phyloP scores from a whole-genome alignment of 805 yeast species.

The Wickerhamomyces pijperi region DNA sequence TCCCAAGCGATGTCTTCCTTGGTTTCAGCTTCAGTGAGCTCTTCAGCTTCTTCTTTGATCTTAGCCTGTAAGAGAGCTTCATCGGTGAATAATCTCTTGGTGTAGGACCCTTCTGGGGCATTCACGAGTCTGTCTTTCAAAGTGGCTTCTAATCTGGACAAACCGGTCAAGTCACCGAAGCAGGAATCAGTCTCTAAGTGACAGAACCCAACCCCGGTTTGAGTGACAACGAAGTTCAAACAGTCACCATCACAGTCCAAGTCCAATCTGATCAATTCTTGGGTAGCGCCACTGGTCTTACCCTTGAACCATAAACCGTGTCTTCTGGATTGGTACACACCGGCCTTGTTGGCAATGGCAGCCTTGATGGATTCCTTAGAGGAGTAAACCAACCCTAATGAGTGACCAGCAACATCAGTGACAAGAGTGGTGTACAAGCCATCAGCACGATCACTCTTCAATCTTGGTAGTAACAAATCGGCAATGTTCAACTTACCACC shows the following conservation, averaged over 20 bases:
- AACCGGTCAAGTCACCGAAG: constrained; percentile 63
- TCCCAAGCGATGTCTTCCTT: constrained; percentile 84
- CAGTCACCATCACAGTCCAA: constrained; percentile 92
- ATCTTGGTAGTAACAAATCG: constrained; percentile 35
- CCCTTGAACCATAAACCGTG: constrained; percentile 96
- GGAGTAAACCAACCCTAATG: constrained; percentile 87
- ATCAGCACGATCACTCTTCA: constrained; percentile 77
- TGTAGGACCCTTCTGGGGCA: constrained; percentile 93
- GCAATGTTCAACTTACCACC: constrained; percentile 24
- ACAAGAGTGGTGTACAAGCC: constrained; percentile 81
- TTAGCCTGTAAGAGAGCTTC: constrained; percentile 68
- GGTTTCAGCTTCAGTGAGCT: constrained; percentile 71
- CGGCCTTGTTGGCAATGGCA: constrained; percentile 71
- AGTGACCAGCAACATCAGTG: constrained; percentile 52
- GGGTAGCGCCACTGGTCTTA: constrained; percentile 92
- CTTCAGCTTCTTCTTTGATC: constrained; percentile 94
- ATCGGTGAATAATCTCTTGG: constrained; percentile 78
- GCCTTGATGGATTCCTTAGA: constrained; percentile 71
- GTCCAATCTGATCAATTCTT: constrained; percentile 52
- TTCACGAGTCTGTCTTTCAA: constrained; percentile 46
- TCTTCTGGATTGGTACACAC: constrained; percentile 89
- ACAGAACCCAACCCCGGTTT: constrained; percentile 84
- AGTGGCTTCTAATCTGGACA: constrained; percentile 56
- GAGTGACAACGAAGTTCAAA: constrained; percentile 76
- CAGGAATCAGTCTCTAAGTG: constrained; percentile 78